Percentiles rank a stretch among this genome's conserved stretches.
Conservation (phyloP, 805 yeast species). For the Candida silvicultrix region DNA sequence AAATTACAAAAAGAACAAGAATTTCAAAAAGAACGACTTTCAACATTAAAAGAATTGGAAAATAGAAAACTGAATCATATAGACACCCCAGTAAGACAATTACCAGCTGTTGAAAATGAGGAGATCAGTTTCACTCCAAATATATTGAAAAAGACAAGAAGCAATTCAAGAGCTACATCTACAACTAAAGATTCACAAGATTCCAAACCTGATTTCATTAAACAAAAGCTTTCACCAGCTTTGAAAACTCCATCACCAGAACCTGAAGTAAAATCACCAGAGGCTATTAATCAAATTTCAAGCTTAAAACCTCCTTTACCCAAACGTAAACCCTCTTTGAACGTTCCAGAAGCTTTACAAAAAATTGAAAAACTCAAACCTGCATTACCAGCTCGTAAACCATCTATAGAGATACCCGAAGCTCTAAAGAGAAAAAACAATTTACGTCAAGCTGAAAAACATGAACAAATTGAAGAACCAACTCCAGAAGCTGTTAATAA, state of each 20-base stretch:
- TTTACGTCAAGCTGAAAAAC: constrained; percentile 1
- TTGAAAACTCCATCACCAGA: constrained; percentile 1
- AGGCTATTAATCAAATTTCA: constrained; percentile 1
- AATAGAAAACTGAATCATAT: constrained; percentile 11
- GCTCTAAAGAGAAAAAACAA: constrained; percentile 9
- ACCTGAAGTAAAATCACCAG: not conserved
- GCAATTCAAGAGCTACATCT: constrained; percentile 8
- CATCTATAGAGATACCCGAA: constrained; percentile 16
- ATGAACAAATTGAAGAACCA: not conserved
- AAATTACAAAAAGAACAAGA: constrained; percentile 20
- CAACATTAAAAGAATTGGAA: constrained; percentile 10
- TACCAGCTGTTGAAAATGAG: not conserved
- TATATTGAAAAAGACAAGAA: constrained; percentile 16
- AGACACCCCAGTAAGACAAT: not conserved
- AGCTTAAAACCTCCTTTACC: constrained; percentile 18
- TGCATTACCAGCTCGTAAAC: constrained; percentile 15
- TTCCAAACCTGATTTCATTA: constrained; percentile 3
- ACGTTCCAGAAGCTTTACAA: constrained; percentile 17
- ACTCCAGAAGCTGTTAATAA: constrained; percentile 11
- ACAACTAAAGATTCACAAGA: not conserved
- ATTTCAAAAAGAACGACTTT: not conserved
- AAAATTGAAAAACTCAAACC: constrained; percentile 15
- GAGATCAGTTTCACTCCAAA: constrained; percentile 5
- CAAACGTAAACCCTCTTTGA: constrained; percentile 10
- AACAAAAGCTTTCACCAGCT: constrained; percentile 1